Evolutionary conservation across 306 rosid genomes (phyloP), one percentile per base, ranked within the genome.

Genomic region (Ormosia semicastrata): DNA sequence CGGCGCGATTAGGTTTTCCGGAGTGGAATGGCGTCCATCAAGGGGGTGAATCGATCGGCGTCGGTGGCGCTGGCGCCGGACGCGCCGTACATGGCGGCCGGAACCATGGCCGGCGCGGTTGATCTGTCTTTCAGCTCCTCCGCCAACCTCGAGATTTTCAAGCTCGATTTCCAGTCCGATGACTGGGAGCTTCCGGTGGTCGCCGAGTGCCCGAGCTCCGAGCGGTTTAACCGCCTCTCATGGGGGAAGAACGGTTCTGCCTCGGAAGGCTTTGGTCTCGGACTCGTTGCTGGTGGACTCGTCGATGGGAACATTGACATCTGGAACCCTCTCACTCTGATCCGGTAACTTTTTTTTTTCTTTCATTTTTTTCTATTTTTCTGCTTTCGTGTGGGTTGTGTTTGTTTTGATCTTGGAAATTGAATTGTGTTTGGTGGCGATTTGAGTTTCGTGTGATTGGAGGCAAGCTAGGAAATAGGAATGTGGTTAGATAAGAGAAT

Each of bases 21-120:
- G 13, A 8, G 2, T 44, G 13, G 49, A 44, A 44, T 44, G 49
- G 13, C 49, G 13, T 89, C 89, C 67, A 86, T 96, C 85, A 96
- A 96, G 81, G 91, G 94, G 82, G 97, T 94, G 52, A 92, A 83
- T 84, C 90, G 99, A 67, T 92, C 98, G 91, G 98, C 99, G 82
- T 89, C 92, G 32, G 97, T 92, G 87, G 98, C 99, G 74, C 73
- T 96, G 44, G 94, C 98, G 62, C 98, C 99, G 78, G 99, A 96
- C 62, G 97, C 92, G 58, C 99, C 98, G 39, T 96, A 88, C 90
- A 64, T 96, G 87, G 98, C 97, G 39, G 91, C 98, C 10, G 99
- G 99, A 10, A 96, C 99, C 59, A 96, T 96, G 99, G 99, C 99
- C 8, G 99, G 99, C 1, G 99, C 99, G 8, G 99, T 96, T 86